Conservation (phyloP, 495 filamentous ascomycete genomes). For the Viridothelium virens region DNA sequence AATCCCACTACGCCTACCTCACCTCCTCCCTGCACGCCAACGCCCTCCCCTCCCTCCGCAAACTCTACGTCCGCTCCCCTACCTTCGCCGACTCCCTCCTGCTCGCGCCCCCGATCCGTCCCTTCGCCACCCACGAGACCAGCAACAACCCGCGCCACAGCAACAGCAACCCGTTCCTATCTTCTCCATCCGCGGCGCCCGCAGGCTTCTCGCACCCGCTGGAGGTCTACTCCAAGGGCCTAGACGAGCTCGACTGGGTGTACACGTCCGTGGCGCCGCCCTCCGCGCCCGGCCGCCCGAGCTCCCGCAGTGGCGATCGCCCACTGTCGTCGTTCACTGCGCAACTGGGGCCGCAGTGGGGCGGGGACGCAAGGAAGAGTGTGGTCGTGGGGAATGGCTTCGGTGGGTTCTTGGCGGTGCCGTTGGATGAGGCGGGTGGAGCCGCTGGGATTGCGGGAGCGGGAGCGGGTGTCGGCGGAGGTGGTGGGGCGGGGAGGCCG, state of each 20-base stretch:
- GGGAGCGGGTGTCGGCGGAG: neutral
- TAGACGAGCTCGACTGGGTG: slow-evolving; percentile 81
- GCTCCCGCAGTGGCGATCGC: slow-evolving; percentile 36
- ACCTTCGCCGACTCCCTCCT: slow-evolving; percentile 65
- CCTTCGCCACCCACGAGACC: slow-evolving; percentile 34
- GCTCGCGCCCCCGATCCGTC: slow-evolving; percentile 52
- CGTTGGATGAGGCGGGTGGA: slow-evolving; percentile 42
- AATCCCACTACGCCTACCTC: slow-evolving; percentile 81
- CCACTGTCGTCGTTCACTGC: slow-evolving; percentile 51
- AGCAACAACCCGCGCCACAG: slow-evolving; percentile 25
- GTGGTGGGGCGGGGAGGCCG: slow-evolving; percentile 6
- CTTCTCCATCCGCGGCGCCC: slow-evolving; percentile 25
- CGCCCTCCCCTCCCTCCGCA: slow-evolving; percentile 59
- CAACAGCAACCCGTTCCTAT: slow-evolving; percentile 19
- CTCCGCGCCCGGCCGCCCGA: slow-evolving; percentile 29
- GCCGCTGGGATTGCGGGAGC: slow-evolving; percentile 21
- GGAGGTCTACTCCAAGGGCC: slow-evolving; percentile 77
- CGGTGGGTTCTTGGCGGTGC: slow-evolving; percentile 75
- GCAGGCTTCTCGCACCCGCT: slow-evolving; percentile 54
- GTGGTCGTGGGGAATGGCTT: slow-evolving; percentile 69
- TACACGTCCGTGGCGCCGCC: slow-evolving; percentile 55
- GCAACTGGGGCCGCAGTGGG: slow-evolving; percentile 50
- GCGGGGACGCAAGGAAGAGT: slow-evolving; percentile 51
- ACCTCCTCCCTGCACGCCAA: slow-evolving; percentile 68
- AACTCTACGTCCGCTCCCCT: slow-evolving; percentile 78